A percentile compares a stretch with the other conserved stretches of the same genome.
These are phyloP conservation scores for Geotrichum candidum DNA, from an alignment of 1,139 yeast species.

Conservation along the genomic window DNA sequence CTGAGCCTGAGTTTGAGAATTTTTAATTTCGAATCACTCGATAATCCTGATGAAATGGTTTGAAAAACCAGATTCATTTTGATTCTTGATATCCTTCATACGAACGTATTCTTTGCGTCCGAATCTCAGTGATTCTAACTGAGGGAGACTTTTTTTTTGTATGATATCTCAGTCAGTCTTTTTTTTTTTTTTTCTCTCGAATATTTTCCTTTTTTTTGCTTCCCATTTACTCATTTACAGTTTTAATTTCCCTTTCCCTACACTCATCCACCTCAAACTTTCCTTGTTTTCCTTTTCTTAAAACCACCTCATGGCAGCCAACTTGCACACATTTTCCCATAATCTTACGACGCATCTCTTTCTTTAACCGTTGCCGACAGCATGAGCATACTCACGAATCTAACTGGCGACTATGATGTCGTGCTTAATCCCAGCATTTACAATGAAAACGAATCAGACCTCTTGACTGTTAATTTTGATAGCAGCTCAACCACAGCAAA, in stretches of 20 bases:
- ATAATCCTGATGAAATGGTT: no score
- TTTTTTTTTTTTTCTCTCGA: no score
- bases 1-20: no score
- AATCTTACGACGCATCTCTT: no score
- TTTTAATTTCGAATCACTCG: no score
- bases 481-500: neutral
- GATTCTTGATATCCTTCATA: no score
- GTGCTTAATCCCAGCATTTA: slow-evolving; percentile 6
- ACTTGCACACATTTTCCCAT: neutral
- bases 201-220: neutral
- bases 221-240: neutral
- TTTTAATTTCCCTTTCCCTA: neutral
- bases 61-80: no score
- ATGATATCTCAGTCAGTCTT: no score
- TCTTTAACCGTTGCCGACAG: neutral
- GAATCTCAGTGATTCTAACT: no score
- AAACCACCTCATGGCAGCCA: neutral
- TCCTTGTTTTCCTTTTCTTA: neutral
- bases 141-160: no score
- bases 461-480: neutral
- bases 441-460: slow-evolving; percentile 3
- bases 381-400: neutral
- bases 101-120: no score
- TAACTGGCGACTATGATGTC: slow-evolving; percentile 8
- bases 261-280: neutral